Evolutionary conservation across 768 basidiomycete genomes (phyloP).

Genomic region (Leccinum fibrillosum): DNA sequence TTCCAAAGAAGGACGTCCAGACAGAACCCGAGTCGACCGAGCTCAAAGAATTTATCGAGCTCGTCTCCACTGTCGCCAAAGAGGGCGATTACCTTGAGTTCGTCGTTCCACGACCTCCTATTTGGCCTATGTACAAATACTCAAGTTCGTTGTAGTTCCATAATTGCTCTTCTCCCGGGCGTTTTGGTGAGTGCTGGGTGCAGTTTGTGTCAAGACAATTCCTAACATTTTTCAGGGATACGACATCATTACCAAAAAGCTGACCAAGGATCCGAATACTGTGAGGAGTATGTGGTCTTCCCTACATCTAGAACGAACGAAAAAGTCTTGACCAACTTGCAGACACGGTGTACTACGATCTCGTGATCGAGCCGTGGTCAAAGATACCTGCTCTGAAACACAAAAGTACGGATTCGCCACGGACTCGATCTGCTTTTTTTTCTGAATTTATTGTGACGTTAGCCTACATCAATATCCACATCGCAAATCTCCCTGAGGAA

Average conservation of each 20-base stretch:
- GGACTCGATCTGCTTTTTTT: background rate
- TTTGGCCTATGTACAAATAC: background rate
- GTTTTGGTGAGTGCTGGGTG: constrained; percentile 1
- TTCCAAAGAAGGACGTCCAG: background rate
- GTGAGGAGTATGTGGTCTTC: background rate
- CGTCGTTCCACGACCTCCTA: background rate
- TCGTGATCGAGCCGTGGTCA: background rate
- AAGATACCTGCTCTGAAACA: background rate
- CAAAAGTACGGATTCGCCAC: background rate
- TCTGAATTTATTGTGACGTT: background rate
- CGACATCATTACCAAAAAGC: background rate
- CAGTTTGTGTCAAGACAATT: background rate
- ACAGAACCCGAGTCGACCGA: background rate
- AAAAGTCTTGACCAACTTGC: background rate
- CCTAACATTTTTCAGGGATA: constrained; percentile 1
- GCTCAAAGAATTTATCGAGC: background rate
- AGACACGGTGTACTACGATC: constrained; percentile 1
- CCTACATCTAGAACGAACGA: background rate
- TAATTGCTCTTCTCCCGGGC: constrained; percentile 3
- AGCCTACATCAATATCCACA: constrained; percentile 1
- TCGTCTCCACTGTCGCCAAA: background rate
- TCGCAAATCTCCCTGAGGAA: background rate
- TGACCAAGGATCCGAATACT: background rate
- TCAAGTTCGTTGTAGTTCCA: background rate
- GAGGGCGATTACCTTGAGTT: constrained; percentile 6